phyloP scores from a whole-genome alignment of 2,329 filamentous ascomycete genomes.

The Xylaria sp. region DNA sequence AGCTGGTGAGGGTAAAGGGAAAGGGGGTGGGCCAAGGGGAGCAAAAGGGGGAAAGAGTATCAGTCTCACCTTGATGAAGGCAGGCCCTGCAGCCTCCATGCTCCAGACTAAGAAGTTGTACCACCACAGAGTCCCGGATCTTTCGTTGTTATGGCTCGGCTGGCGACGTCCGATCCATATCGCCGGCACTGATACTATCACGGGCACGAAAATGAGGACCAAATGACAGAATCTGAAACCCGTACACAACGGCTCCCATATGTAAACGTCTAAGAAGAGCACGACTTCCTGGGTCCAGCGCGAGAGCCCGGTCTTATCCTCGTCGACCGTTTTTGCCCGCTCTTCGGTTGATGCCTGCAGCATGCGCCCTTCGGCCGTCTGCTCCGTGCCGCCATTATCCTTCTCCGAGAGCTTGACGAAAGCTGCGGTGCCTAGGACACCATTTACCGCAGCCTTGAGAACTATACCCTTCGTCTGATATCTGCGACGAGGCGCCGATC shows the following conservation, averaged over 20 bases:
- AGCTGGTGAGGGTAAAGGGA: conserved; percentile 26
- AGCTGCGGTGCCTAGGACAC: conserved; percentile 62
- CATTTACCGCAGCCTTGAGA: conserved; percentile 54
- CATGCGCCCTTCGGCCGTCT: conserved; percentile 88
- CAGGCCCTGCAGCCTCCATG: conserved; percentile 94
- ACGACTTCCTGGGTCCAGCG: conserved; percentile 69
- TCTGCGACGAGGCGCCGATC: conserved; percentile 22
- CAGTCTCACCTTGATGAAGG: conserved; percentile 87
- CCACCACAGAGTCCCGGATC: conserved; percentile 91
- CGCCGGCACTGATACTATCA: conserved; percentile 80
- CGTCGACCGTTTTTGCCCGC: conserved; percentile 74
- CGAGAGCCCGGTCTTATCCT: conserved; percentile 68
- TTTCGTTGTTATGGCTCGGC: conserved; percentile 75
- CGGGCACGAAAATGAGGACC: conserved; percentile 88
- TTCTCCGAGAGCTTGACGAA: conserved; percentile 69
- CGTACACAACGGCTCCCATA: conserved; percentile 90
- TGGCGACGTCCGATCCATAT: conserved; percentile 81
- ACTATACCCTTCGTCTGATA: conserved; percentile 49
- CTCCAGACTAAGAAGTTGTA: conserved; percentile 85
- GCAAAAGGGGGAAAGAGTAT: background rate
- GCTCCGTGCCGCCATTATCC: conserved; percentile 59
- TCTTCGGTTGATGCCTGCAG: conserved; percentile 83
- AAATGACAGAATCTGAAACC: conserved; percentile 89
- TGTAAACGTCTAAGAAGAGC: conserved; percentile 75
- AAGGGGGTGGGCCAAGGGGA: too few relatives aligned